Evolutionary conservation across 139 green algal species (phyloP), one percentile per base, ranked within the genome.

Genomic region (Chlamydomonas sp.): DNA sequence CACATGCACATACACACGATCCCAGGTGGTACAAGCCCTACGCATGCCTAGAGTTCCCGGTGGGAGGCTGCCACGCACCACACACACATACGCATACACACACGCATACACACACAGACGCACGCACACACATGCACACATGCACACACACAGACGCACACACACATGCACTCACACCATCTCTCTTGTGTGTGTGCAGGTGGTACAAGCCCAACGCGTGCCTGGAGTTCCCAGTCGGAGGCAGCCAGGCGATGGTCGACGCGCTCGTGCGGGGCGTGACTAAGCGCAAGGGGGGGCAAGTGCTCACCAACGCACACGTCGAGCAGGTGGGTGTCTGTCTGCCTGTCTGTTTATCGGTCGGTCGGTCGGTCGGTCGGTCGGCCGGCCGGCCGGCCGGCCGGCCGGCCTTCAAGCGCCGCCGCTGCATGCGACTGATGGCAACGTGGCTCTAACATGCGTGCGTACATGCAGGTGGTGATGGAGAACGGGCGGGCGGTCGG

Each of bases 151-250:
- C 5, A 31, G 5, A 20, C 24, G n/a, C 26, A 5, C 4, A 3
- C 24, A 37, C 20, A 54, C 43, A 20, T 20, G 22, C 54, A 63
- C n/a, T n/a, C n/a, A n/a, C n/a, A n/a, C n/a, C n/a, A n/a, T n/a
- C n/a, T n/a, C n/a, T n/a, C n/a, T n/a, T 63, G n/a, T 63, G 20
- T 34, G 22, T 63, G 54, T 63, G 16, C 24, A 8, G 89, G 67
- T 93, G 90, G 88, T 96, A 91, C 80, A 74, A 80, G 29, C 86
- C 86, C 0, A 74, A 89, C 58, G 85, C 79, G 69, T 73, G 48
- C 31, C 71, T 96, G 36, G 93, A 99, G 75, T 99, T 96, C 72
- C 95, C 95, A 0, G 64, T 88, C 0, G 95, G 95, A 3, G 95
- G 95, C 77, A 88, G 61, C 48, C 83, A 91, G 58, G 95, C 88